Evolutionary conservation across 2,329 filamentous ascomycete genomes (phyloP), one percentile per base, ranked within the genome.

Genomic region (Scolecobasidium constrictum): DNA sequence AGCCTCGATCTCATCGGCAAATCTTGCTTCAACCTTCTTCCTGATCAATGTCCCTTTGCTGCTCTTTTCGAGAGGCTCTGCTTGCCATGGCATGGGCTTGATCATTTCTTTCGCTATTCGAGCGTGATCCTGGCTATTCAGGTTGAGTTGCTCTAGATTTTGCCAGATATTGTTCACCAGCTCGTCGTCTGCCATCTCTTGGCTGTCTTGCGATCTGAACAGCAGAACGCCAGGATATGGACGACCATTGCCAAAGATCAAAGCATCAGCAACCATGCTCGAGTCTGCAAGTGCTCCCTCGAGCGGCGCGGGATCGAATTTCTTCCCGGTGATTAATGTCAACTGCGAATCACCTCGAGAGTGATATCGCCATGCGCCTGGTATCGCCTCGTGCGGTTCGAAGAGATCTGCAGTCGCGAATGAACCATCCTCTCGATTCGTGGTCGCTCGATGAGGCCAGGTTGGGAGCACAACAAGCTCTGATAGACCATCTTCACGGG

Each of bases 161-260:
- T 71, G 66, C 64, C 65, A 70, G 1, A 79, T 63, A 0, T 52
- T 49, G 1, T 71, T 56, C 0, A 78, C 51, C 16, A 72, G 61
- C 7, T 74, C 64, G 0, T 65, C 56, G 3, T 69, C 62, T 52
- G 66, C 65, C 2, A 59, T 57, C n/a, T 71, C 64, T 12, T n/a
- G 12, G 21, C 11, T 19, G 12, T n/a, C 9, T 22, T 7, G 9
- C 11, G 66, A 62, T 18, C 68, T 66, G 17, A 80, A 60, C 11
- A 80, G 59, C 6, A 78, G 49, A 9, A 78, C 49, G 2, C 75
- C 76, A 0, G 73, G 71, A 21, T 70, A 62, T 1, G 67, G 62
- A 38, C 64, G 66, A 5, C 69, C 72, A 2, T 68, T 64, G 0
- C 77, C 77, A 47, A 79, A 77, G 1, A 77, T 67, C 3, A 78